phyloP scores from a whole-genome alignment of 371 early-diverging fungal species.

The Mortierella sp. region DNA sequence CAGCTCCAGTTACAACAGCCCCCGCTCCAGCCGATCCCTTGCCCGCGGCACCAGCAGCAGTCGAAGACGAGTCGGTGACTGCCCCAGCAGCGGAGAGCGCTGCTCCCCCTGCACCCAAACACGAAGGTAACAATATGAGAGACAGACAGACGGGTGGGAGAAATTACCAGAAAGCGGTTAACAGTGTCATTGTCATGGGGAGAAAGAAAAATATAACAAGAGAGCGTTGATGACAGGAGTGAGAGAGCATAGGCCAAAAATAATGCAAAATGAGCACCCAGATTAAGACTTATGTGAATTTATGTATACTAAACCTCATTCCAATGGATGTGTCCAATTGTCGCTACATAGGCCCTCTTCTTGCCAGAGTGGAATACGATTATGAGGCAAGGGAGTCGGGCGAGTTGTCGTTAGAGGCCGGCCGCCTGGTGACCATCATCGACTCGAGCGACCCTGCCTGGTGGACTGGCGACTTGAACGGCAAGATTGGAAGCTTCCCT shows the following conservation, averaged over 20 bases:
- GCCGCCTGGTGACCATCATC: constrained; percentile 75
- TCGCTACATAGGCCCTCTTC: constrained; percentile 51
- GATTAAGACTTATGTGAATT: background rate
- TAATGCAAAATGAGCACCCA: background rate
- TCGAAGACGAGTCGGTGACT: constrained; percentile 16
- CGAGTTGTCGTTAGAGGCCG: constrained; percentile 75
- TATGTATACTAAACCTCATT: too few species aligned
- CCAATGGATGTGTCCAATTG: constrained; percentile 19
- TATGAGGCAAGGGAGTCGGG: constrained; percentile 77
- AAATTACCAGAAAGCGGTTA: constrained; percentile 10
- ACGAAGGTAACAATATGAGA: constrained; percentile 30
- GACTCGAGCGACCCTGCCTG: constrained; percentile 78
- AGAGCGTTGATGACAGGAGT: constrained; percentile 1
- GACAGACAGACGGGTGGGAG: background rate
- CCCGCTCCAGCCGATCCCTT: constrained; percentile 11
- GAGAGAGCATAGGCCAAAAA: constrained; percentile 5
- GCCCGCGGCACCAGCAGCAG: constrained; percentile 15
- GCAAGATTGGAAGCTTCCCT: constrained; percentile 78
- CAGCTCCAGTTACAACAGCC: background rate
- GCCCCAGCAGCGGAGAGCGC: constrained; percentile 22
- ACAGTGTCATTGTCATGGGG: constrained; percentile 2
- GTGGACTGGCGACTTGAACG: constrained; percentile 78
- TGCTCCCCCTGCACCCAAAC: constrained; percentile 30
- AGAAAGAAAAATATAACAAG: background rate
- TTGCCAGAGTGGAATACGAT: constrained; percentile 76